Percentiles rank a stretch among this genome's conserved stretches.
phyloP scores from a whole-genome alignment of 2,329 filamentous ascomycete genomes.

The Penicillium hesseltinei region DNA sequence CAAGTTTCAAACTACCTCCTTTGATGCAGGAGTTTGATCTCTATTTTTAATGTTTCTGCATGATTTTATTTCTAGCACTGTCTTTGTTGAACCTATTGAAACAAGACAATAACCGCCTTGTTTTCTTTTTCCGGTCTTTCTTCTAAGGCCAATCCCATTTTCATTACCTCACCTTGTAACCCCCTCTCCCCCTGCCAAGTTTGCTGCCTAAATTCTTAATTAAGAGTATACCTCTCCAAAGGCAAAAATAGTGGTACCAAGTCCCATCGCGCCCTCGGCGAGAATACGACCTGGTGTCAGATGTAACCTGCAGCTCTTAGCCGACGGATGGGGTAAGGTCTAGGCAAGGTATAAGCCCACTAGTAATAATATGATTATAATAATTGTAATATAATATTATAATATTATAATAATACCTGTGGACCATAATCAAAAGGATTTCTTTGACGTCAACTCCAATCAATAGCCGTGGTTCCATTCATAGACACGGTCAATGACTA shows the following conservation, averaged over 20 bases:
- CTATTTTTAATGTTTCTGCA: conserved; percentile 19
- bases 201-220: neutral
- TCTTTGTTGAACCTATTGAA: conserved; percentile 3
- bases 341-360: neutral
- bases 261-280: neutral
- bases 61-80: neutral
- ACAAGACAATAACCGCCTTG: conserved; percentile 7
- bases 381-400: neutral
- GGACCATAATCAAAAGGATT: neutral
- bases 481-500: conserved; percentile 6
- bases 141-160: neutral
- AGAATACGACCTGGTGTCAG: conserved; percentile 6
- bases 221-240: neutral
- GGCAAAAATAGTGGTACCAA: neutral
- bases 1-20: conserved; percentile 16
- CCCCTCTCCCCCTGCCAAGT: neutral
- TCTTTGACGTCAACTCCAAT: conserved; percentile 10
- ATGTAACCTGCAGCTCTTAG: conserved; percentile 8
- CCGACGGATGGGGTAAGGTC: conserved; percentile 3
- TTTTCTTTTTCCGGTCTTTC: neutral
- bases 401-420: neutral
- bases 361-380: neutral
- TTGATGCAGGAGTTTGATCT: conserved; percentile 3
- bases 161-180: neutral
- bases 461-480: conserved; percentile 9